Evolutionary conservation across 1,284 basidiomycete genomes (phyloP), one percentile per base, ranked within the genome.

Genomic region (Sporisorium scitamineum): DNA sequence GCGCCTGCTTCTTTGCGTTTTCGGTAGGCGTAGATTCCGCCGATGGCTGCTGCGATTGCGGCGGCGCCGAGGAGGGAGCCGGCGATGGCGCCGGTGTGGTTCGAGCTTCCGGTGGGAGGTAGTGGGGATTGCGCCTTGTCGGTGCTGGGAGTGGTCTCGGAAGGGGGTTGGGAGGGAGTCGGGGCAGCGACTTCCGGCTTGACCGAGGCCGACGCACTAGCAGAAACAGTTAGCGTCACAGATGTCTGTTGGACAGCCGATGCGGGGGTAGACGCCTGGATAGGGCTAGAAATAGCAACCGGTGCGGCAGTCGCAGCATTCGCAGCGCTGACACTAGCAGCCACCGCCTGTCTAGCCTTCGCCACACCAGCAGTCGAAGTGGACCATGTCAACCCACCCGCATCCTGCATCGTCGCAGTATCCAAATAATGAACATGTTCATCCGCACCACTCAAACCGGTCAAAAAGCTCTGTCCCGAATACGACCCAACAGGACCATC

Each of bases 1-100:
- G 69, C 70, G 18, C 60, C 63, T 6, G 79, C 76, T 47, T 82
- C 68, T 27, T 70, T 62, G 42, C 82, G 76, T 54, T 83, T 82
- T 18, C 71, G 68, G 61, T 78, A 81, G 34, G 82, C 82, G 57
- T 84, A 84, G 57, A 84, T 64, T 9, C 81, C 80, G 20, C 81
- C 82, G 47, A 80, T 44, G 29, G 75, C 73, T 5, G 80, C 82
- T 11, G 78, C 81, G n/a, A 82, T 55, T 18, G 82, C 82, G 6
- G 78, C 78, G 8, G 80, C 82, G 20, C 82, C 82, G 20, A 84
- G 64, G 5, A 84, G 77, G 18, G 78, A 74, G 27, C 81, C 82
- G 24, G 78, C 80, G 39, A 82, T 80, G 0, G 78, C 81, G 39
- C 79, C 80, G 0, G 63, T 70, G 54, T 61, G 63, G 52, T 55